phyloP scores from a whole-genome alignment of 2,329 filamentous ascomycete species.

The Phyllosticta ampelicida region DNA sequence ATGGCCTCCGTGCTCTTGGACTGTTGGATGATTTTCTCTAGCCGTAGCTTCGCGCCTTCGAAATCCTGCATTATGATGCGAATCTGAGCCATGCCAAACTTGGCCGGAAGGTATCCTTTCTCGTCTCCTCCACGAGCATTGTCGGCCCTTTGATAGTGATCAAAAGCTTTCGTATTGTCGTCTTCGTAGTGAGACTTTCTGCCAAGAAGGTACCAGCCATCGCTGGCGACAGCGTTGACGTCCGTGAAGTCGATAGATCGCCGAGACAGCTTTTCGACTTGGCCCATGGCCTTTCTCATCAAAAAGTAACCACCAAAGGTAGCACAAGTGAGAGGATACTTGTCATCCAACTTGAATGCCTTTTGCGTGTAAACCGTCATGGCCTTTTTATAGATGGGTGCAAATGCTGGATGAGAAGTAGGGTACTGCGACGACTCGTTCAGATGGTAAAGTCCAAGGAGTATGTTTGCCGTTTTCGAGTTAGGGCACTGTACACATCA shows the following conservation, averaged over 20 bases:
- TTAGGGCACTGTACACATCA: constrained; percentile 46
- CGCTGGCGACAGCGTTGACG: constrained; percentile 90
- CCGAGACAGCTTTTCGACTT: constrained; percentile 76
- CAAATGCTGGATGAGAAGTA: constrained; percentile 75
- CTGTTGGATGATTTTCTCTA: constrained; percentile 90
- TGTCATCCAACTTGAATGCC: constrained; percentile 87
- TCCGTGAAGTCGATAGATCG: constrained; percentile 94
- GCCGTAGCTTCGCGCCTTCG: constrained; percentile 80
- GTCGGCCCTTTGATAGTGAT: constrained; percentile 84
- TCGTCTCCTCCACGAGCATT: constrained; percentile 87
- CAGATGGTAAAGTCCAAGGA: constrained; percentile 83
- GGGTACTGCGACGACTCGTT: constrained; percentile 74
- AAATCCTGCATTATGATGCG: constrained; percentile 74
- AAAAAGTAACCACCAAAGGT: constrained; percentile 88
- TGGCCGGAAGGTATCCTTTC: constrained; percentile 81
- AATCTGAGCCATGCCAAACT: constrained; percentile 87
- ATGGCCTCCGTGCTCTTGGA: constrained; percentile 78
- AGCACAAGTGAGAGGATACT: constrained; percentile 77
- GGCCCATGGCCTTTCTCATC: constrained; percentile 65
- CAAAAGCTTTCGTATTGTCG: constrained; percentile 61
- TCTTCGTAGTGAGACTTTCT: constrained; percentile 81
- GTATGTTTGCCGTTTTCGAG: constrained; percentile 81
- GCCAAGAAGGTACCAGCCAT: constrained; percentile 92
- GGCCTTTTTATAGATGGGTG: constrained; percentile 76
- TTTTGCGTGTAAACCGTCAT: constrained; percentile 93